Base-by-base conservation (phyloP, 345 rosid species). In the Dovyalis caffra region DNA sequence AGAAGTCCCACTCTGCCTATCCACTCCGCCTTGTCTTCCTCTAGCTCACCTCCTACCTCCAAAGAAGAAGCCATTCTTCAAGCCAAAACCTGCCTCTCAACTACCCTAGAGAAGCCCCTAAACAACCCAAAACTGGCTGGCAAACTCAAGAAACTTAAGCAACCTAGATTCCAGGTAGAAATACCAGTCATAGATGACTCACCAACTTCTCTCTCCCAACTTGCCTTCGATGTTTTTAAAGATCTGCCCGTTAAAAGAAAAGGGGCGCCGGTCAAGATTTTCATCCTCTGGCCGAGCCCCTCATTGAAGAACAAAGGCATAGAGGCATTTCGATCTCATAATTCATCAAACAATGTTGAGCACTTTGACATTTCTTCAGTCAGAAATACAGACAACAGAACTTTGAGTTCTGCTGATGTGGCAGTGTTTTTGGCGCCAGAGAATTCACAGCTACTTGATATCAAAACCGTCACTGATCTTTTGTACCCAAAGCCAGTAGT, bases 31-130 rank as follows among this genome's bases (percentile, higher is more conserved):
- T 71, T 83, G 21, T 85, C 96, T 72, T 74, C 88, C 73, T 74
- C 94, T 25, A 63, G 20, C 49, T 43, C 76, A 66, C 89, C 95
- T 68, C 92, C 95, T 9, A 51, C 76, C 21, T 83, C 97, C 72
- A 92, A 82, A 81, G 97, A 89, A 83, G 96, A 92, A 80, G 95
- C 98, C 73, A 84, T 92, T 63, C 85, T 81, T 71, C 93, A 90
- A 83, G 95, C 95, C 81, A 92, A 86, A 70, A 90, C 87, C 77
- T 92, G 92, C 79, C 90, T 94, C 83, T 80, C 89, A 9, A 84
- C 86, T 71, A 83, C 89, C 77, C 84, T 90, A 34, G 80, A 84
- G 75, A 94, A 87, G 85, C 92, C 96, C 51, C 87, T 92, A 57
- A 87, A 90, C 84, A 92, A 89, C 77, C 94, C 93, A 21, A 92